Conservation (phyloP, 225 moss, liverwort and hornwort species). For the Takakia lepidozioides region DNA sequence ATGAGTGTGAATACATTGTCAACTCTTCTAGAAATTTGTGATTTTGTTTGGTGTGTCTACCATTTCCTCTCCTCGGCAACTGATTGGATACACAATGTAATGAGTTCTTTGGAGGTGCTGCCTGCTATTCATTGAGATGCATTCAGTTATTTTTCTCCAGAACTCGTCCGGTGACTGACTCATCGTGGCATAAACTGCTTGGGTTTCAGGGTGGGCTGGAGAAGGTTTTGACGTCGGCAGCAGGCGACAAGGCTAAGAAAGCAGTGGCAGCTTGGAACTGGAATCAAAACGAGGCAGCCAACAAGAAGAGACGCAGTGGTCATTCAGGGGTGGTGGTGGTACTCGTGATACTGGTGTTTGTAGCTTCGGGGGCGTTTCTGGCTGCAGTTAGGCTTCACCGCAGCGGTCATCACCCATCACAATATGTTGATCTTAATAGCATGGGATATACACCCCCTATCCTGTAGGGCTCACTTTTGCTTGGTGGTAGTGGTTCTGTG, state of each 20-base stretch:
- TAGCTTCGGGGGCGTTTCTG: conserved; percentile 55
- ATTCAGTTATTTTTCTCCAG: too few species aligned
- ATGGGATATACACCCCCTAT: conserved; percentile 97
- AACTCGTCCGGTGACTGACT: too few species aligned
- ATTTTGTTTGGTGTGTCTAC: not conserved
- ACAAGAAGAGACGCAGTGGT: conserved; percentile 27
- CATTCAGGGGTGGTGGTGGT: conserved; percentile 45
- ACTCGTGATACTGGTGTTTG: conserved; percentile 43
- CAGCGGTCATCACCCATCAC: conserved; percentile 66
- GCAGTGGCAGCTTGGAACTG: conserved; percentile 61
- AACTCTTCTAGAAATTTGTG: not conserved
- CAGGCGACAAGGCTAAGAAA: conserved; percentile 54
- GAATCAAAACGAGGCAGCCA: conserved; percentile 36
- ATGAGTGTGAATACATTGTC: not conserved
- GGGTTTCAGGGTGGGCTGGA: conserved; percentile 85
- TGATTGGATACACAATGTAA: not conserved
- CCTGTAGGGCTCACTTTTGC: conserved; percentile 29
- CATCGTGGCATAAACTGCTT: too few species aligned
- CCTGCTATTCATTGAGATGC: too few species aligned
- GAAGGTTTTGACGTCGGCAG: conserved; percentile 65
- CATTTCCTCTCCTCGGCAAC: not conserved
- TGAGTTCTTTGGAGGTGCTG: too few species aligned
- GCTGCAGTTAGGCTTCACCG: conserved; percentile 59
- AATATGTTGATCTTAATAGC: conserved; percentile 92
- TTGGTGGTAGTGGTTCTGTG: too few species aligned